Evolutionary conservation across 2,329 filamentous ascomycete species (phyloP).

Genomic region (Gaeumannomyces sp.): DNA sequence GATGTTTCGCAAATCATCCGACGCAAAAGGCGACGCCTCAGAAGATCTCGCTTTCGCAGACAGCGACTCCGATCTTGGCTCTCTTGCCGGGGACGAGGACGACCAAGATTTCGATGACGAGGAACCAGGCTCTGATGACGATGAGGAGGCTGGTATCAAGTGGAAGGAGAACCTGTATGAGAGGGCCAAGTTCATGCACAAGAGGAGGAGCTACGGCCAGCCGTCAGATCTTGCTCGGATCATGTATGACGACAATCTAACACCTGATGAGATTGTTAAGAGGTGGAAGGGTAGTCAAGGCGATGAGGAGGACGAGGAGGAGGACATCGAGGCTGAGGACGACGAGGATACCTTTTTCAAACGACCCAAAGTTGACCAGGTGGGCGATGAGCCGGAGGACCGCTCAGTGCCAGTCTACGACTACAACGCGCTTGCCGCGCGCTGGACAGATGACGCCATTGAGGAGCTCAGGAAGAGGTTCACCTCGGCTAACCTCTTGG

Average conservation of each 20-base stretch:
- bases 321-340: conserved; percentile 54
- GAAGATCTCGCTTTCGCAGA: conserved; percentile 88
- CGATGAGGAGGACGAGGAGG: conserved; percentile 42
- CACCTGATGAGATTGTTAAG: conserved; percentile 66
- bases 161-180: conserved; percentile 88
- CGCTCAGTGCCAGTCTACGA: conserved; percentile 73
- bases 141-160: conserved; percentile 66
- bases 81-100: conserved; percentile 55
- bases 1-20: conserved; percentile 48
- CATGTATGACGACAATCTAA: conserved; percentile 80
- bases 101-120: conserved; percentile 40
- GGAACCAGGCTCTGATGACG: conserved; percentile 44
- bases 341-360: conserved; percentile 60
- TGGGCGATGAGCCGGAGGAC: conserved; percentile 68
- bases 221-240: conserved; percentile 77
- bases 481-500: conserved; percentile 59
- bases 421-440: conserved; percentile 72
- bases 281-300: conserved; percentile 70
- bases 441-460: conserved; percentile 79
- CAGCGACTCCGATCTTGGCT: conserved; percentile 93
- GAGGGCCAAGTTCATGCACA: conserved; percentile 66
- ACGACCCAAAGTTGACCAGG: conserved; percentile 55
- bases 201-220: conserved; percentile 64
- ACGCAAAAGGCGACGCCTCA: conserved; percentile 41
- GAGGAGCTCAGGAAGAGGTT: conserved; percentile 71